Evolutionary conservation across 768 basidiomycete genomes (phyloP).

Genomic region (Termitomyces sp.): DNA sequence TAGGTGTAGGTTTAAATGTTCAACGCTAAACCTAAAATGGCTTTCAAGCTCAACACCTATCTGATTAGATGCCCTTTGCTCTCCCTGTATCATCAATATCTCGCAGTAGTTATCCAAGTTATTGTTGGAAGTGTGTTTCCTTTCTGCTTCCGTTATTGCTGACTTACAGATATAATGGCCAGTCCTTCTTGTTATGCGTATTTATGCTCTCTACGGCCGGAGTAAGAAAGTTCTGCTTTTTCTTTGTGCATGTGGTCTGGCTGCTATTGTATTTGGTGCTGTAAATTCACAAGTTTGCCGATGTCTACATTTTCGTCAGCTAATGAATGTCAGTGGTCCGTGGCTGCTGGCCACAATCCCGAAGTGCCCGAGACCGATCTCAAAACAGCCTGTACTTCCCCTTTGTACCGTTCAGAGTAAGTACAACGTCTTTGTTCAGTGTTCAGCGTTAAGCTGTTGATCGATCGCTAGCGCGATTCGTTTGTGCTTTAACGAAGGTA

Average conservation of each 20-base stretch:
- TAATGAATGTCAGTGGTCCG: not conserved
- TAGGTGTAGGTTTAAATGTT: not conserved
- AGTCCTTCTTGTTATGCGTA: slow-evolving; percentile 29
- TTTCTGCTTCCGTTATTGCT: not conserved
- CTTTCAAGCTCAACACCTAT: not conserved
- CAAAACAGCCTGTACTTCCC: not conserved
- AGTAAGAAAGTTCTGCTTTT: slow-evolving; percentile 22
- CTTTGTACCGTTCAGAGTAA: slow-evolving; percentile 2
- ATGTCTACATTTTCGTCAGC: not conserved
- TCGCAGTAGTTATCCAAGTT: slow-evolving; percentile 28
- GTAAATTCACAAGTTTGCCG: slow-evolving; percentile 9
- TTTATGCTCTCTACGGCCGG: slow-evolving; percentile 35
- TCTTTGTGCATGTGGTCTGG: slow-evolving; percentile 19
- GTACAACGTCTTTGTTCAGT: not conserved
- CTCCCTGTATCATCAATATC: slow-evolving; percentile 22
- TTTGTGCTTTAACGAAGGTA: not conserved
- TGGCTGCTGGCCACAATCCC: not conserved
- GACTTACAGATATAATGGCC: not conserved
- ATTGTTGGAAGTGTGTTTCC: slow-evolving; percentile 28
- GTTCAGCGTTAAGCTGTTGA: not conserved
- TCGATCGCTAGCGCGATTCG: slow-evolving; percentile 12
- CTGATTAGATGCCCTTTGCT: slow-evolving; percentile 19
- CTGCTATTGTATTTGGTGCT: slow-evolving; percentile 23
- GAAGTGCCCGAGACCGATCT: not conserved
- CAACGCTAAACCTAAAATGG: not conserved